Percentiles rank a stretch among this genome's conserved stretches.
Evolutionary conservation across 352 stramenopile species (phyloP).

Genomic region (Phytopythium vexans): DNA sequence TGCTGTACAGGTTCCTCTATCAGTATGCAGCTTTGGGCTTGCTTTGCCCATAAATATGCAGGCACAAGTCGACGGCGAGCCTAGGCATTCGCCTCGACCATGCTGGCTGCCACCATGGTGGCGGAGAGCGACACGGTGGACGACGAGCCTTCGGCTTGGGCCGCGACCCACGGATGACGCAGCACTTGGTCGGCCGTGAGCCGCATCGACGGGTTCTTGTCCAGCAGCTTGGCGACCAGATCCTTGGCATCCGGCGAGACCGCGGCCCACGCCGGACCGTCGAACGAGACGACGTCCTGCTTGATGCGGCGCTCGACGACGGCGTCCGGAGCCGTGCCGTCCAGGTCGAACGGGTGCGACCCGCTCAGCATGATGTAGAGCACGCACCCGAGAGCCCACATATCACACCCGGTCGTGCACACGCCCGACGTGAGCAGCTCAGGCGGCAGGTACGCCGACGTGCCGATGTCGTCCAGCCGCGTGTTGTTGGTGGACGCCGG

Average conservation of each 20-base stretch:
- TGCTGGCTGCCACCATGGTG: no score
- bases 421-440: constrained; percentile 50
- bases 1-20: no score
- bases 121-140: no score
- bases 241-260: constrained; percentile 89
- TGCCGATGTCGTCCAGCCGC: constrained; percentile 63
- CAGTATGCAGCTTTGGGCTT: neutral
- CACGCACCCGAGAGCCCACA: constrained; percentile 90
- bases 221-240: constrained; percentile 85
- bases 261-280: constrained; percentile 48
- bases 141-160: constrained; percentile 7
- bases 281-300: constrained; percentile 43
- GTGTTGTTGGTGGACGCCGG: constrained; percentile 25
- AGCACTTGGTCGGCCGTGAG: constrained; percentile 89
- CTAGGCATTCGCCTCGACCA: no score
- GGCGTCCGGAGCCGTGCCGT: constrained; percentile 78
- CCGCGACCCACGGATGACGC: constrained; percentile 88
- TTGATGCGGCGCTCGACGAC: constrained; percentile 84
- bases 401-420: constrained; percentile 67
- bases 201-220: constrained; percentile 77
- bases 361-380: constrained; percentile 94
- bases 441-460: constrained; percentile 61
- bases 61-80: neutral
- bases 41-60: constrained; percentile 7
- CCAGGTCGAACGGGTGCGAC: constrained; percentile 91